Evolutionary conservation across 2,329 filamentous ascomycete genomes (phyloP).

Genomic region (Lachnellula occidentalis): DNA sequence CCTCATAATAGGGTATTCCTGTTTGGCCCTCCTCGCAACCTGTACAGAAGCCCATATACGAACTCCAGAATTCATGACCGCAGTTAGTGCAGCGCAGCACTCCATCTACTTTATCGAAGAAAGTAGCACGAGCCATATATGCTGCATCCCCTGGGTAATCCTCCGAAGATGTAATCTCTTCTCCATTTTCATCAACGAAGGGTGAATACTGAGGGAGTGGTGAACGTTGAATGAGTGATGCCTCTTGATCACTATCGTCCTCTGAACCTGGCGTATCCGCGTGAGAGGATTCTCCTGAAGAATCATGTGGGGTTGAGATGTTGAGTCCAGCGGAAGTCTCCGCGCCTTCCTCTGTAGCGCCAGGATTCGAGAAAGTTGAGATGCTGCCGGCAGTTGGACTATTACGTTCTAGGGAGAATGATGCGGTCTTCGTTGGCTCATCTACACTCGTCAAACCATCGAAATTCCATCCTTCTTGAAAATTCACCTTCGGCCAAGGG

Average conservation of each 20-base stretch:
- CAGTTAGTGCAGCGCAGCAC: slow-evolving; percentile 22
- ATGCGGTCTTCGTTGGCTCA: too few relatives aligned
- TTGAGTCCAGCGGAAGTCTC: not conserved
- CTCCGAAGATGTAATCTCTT: not conserved
- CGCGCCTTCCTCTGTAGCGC: not conserved
- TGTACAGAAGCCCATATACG: slow-evolving; percentile 16
- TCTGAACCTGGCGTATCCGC: not conserved
- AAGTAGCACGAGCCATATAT: not conserved
- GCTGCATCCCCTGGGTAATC: not conserved
- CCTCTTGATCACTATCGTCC: not conserved
- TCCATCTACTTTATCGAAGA: slow-evolving; percentile 15
- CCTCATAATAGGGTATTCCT: slow-evolving; percentile 16
- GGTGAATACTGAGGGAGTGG: not conserved
- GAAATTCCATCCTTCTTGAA: not conserved
- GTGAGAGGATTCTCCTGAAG: not conserved
- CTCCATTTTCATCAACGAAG: not conserved
- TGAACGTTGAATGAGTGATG: not conserved
- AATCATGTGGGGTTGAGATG: not conserved
- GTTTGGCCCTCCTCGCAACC: slow-evolving; percentile 5
- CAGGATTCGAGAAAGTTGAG: not conserved
- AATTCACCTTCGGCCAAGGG: not conserved
- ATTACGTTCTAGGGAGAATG: not conserved
- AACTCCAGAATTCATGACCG: slow-evolving; percentile 22
- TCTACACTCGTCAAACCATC: too few relatives aligned
- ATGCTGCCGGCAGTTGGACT: too few relatives aligned